Conservation (phyloP, 177 flowering plant genomes). For the Vitis hybrid region DNA sequence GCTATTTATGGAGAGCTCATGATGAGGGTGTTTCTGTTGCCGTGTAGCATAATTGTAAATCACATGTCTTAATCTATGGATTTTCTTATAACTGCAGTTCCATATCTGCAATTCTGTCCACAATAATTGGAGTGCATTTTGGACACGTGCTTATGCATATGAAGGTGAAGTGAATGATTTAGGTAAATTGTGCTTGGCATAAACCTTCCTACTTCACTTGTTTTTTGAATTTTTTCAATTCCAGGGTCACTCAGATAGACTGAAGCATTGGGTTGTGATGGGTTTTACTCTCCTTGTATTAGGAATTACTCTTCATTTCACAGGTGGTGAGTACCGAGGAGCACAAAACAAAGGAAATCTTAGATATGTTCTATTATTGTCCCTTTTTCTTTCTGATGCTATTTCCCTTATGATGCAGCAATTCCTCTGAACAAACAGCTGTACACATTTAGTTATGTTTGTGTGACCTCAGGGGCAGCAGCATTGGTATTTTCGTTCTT, state of each 20-base stretch:
- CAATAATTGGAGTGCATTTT: constrained; percentile 76
- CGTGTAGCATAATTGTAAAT: not conserved
- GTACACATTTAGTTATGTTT: constrained; percentile 82
- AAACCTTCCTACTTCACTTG: not conserved
- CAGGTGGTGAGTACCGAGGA: constrained; percentile 51
- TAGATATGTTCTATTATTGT: not conserved
- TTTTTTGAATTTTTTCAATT: constrained; percentile 6
- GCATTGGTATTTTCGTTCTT: constrained; percentile 69
- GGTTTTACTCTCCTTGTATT: constrained; percentile 52
- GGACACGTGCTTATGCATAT: constrained; percentile 79
- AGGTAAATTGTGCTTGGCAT: too few relatives aligned
- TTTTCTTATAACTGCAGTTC: constrained; percentile 51
- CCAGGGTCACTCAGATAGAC: constrained; percentile 65
- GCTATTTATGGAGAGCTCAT: too few relatives aligned
- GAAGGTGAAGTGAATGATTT: constrained; percentile 41
- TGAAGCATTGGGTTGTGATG: constrained; percentile 69
- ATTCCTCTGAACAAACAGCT: constrained; percentile 87
- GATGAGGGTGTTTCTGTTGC: too few relatives aligned
- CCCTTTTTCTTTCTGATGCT: constrained; percentile 3
- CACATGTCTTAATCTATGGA: not conserved
- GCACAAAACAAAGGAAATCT: not conserved
- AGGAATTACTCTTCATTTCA: constrained; percentile 74
- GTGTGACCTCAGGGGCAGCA: constrained; percentile 87
- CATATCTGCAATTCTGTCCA: constrained; percentile 71
- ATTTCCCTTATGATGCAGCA: constrained; percentile 44